Evolutionary conservation across 2,329 filamentous ascomycete genomes (phyloP).

Genomic region (Xylaria sp.): DNA sequence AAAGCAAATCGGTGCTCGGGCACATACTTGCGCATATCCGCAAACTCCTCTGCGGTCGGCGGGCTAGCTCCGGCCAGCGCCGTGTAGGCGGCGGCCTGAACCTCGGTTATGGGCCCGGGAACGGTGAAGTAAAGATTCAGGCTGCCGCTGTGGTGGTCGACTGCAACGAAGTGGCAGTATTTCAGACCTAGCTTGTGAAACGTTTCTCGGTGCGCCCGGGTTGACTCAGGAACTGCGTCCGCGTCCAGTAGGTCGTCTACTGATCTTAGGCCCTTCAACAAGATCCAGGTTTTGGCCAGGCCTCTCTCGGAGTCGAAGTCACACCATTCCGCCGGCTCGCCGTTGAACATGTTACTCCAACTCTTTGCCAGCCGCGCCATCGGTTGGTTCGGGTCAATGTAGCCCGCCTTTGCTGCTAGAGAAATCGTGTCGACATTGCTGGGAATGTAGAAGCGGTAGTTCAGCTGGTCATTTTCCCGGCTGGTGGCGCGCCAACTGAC

Average conservation of each 20-base stretch:
- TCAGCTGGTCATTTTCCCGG: background rate
- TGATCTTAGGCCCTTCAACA: background rate
- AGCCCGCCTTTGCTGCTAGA: slow-evolving; percentile 1
- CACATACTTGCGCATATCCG: slow-evolving; percentile 4
- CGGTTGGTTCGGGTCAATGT: background rate
- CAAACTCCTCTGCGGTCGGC: slow-evolving; percentile 3
- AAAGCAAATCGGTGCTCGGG: slow-evolving; percentile 1
- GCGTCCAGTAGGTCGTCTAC: slow-evolving; percentile 5
- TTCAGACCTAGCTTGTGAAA: slow-evolving; percentile 3
- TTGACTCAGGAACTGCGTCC: slow-evolving; percentile 1
- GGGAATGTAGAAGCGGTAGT: slow-evolving; percentile 6
- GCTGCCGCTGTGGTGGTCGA: background rate
- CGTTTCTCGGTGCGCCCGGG: background rate
- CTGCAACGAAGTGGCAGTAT: slow-evolving; percentile 4
- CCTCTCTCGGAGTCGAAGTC: slow-evolving; percentile 4
- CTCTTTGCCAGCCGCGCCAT: background rate
- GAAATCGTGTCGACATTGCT: slow-evolving; percentile 7
- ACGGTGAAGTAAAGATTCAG: slow-evolving; percentile 4
- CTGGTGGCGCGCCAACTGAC: slow-evolving; percentile 8
- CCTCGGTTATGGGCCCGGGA: background rate
- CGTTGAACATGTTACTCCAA: slow-evolving; percentile 5
- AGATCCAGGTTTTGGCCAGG: background rate
- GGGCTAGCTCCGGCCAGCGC: background rate
- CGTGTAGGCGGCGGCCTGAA: background rate
- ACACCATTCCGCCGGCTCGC: slow-evolving; percentile 5